A percentile compares a stretch with the other conserved stretches of the same genome.
phyloP scores from a whole-genome alignment of 768 basidiomycete species.

The Panellus pusillus region DNA sequence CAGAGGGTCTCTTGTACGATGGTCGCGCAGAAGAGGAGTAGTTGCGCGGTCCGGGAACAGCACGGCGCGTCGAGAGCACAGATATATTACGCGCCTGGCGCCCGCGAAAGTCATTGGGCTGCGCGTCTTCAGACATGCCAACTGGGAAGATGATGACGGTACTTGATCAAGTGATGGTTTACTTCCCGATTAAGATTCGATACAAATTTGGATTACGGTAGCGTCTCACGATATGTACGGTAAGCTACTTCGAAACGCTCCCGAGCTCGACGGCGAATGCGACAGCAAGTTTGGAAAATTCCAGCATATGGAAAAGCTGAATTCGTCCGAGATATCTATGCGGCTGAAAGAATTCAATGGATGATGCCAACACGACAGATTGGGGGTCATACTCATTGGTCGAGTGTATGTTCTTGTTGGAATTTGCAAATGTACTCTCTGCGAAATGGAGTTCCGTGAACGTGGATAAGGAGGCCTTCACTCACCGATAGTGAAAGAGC shows the following conservation, averaged over 20 bases:
- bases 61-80: neutral
- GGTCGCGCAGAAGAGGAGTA: neutral
- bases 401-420: slow-evolving; percentile 84
- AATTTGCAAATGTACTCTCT: slow-evolving; percentile 74
- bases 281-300: slow-evolving; percentile 83
- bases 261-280: slow-evolving; percentile 79
- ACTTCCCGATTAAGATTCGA: neutral
- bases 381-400: slow-evolving; percentile 66
- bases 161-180: too few relatives aligned
- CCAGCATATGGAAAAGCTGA: slow-evolving; percentile 90
- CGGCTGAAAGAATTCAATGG: slow-evolving; percentile 47
- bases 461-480: slow-evolving; percentile 17
- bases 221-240: neutral
- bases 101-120: slow-evolving; percentile 17
- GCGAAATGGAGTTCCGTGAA: slow-evolving; percentile 12
- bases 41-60: neutral
- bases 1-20: slow-evolving; percentile 11
- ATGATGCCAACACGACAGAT: slow-evolving; percentile 7
- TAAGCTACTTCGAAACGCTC: slow-evolving; percentile 39
- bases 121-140: slow-evolving; percentile 14
- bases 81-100: neutral
- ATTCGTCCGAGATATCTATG: slow-evolving; percentile 83
- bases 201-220: slow-evolving; percentile 1
- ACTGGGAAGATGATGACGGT: neutral
- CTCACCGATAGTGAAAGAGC: slow-evolving; percentile 81